A percentile compares a stretch with the other conserved stretches of the same genome.
Evolutionary conservation across 257 asterid species (phyloP).

Genomic region (Prunella vulgaris): DNA sequence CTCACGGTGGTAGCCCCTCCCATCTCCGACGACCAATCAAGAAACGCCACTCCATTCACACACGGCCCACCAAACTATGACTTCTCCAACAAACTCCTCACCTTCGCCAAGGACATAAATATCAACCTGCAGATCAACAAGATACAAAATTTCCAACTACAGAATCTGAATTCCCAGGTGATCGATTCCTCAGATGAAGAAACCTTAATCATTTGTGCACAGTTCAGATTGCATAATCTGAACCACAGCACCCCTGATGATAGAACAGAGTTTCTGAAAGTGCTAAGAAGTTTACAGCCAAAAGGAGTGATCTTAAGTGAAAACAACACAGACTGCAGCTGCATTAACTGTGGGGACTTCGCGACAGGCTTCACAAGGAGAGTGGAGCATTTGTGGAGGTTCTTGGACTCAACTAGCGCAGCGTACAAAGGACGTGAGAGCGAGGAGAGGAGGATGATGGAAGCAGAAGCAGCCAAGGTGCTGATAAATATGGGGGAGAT

Average conservation of each 20-base stretch:
- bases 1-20: conserved; percentile 56
- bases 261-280: conserved; percentile 47
- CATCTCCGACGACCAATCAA: conserved; percentile 27
- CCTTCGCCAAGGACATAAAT: conserved; percentile 61
- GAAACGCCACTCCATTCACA: conserved; percentile 39
- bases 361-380: conserved; percentile 56
- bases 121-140: conserved; percentile 69
- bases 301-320: conserved; percentile 65
- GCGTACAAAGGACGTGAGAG: conserved; percentile 80
- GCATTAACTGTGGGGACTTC: conserved; percentile 69
- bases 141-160: conserved; percentile 48
- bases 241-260: conserved; percentile 55
- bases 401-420: conserved; percentile 63
- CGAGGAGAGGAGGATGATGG: conserved; percentile 84
- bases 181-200: conserved; percentile 54
- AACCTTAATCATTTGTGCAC: conserved; percentile 58
- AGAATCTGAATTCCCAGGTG: conserved; percentile 46
- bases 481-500: conserved; percentile 48
- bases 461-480: conserved; percentile 79
- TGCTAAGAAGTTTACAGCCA: conserved; percentile 48
- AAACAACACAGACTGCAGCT: conserved; percentile 66
- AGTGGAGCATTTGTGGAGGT: conserved; percentile 67
- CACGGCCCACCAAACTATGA: conserved; percentile 51
- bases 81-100: conserved; percentile 57
- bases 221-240: conserved; percentile 66